Conservation (phyloP, 148 eudicot genomes). For the Talinum fruticosum region DNA sequence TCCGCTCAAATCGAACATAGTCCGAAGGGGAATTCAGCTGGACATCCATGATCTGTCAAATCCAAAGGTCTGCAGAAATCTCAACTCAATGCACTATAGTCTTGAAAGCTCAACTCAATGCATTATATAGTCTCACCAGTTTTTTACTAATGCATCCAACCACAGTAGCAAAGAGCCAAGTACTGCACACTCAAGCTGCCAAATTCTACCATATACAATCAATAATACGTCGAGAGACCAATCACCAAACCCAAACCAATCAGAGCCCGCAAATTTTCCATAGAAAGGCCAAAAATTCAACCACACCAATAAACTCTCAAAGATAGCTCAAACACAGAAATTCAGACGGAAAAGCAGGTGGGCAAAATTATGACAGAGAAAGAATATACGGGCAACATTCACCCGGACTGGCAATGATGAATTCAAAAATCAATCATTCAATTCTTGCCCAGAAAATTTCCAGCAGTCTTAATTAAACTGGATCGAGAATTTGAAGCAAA, state of each 20-base stretch:
- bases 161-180: constrained; percentile 12
- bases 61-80: neutral
- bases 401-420: neutral
- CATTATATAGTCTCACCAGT: neutral
- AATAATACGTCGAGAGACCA: neutral
- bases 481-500: constrained; percentile 10
- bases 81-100: constrained; percentile 17
- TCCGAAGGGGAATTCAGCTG: constrained; percentile 50
- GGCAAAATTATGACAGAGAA: constrained; percentile 1
- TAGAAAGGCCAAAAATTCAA: neutral
- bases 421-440: neutral
- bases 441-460: constrained; percentile 4
- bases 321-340: neutral
- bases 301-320: neutral
- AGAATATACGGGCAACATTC: neutral
- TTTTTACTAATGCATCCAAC: constrained; percentile 17
- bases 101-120: constrained; percentile 4
- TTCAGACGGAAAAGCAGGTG: neutral
- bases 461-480: neutral
- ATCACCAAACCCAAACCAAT: constrained; percentile 10
- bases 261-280: neutral
- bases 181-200: neutral
- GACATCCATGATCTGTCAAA: constrained; percentile 50
- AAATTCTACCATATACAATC: constrained; percentile 8
- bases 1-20: constrained; percentile 70